These are phyloP conservation scores for Berberis thunbergii DNA, from an alignment of 164 flowering plant species.

Conservation along the genomic window DNA sequence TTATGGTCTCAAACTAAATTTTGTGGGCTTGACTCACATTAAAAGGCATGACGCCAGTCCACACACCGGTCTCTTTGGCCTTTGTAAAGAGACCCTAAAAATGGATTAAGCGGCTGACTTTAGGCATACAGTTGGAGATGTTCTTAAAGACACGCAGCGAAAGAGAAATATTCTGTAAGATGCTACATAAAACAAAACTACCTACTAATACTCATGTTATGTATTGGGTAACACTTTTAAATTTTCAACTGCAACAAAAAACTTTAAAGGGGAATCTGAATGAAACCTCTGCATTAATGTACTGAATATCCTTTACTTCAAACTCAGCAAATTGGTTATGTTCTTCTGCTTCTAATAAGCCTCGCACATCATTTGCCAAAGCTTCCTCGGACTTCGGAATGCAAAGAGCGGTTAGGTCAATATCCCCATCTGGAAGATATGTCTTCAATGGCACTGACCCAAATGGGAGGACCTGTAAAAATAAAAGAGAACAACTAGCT, in stretches of 20 bases:
- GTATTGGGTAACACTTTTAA: no score
- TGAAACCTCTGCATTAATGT: slow-evolving; percentile 71
- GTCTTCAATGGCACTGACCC: slow-evolving; percentile 94
- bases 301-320: slow-evolving; percentile 78
- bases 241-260: background rate
- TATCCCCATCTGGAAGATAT: slow-evolving; percentile 97
- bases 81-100: no score
- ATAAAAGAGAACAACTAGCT: background rate
- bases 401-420: slow-evolving; percentile 76
- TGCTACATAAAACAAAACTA: no score
- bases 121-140: no score
- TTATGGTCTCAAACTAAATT: no score
- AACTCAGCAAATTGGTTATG: slow-evolving; percentile 47
- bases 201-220: no score
- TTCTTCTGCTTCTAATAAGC: slow-evolving; percentile 62
- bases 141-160: no score
- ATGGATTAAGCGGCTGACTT: no score
- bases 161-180: no score
- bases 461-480: slow-evolving; percentile 67
- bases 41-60: no score
- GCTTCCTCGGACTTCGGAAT: slow-evolving; percentile 45
- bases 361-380: slow-evolving; percentile 42
- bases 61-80: no score
- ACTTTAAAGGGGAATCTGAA: background rate
- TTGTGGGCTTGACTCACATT: no score